Evolutionary conservation across 495 filamentous ascomycete species (phyloP).

Genomic region (Cladorrhinum samala): DNA sequence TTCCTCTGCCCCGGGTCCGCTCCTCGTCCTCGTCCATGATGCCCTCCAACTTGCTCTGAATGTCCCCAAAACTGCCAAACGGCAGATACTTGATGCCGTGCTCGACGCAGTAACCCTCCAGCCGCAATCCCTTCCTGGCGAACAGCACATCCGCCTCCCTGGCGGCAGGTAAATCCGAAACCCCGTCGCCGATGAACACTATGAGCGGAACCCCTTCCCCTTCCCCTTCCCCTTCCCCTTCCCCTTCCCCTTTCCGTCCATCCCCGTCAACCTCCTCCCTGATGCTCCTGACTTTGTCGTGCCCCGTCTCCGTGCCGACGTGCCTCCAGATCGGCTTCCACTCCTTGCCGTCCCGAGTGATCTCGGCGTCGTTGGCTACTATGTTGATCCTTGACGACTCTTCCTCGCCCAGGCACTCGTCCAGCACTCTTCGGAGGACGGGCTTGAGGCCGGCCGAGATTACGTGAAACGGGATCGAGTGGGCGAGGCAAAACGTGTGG

Average conservation of each 20-base stretch:
- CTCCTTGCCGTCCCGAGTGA: conserved; percentile 49
- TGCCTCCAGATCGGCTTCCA: conserved; percentile 72
- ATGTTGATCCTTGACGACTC: conserved; percentile 52
- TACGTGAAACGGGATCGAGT: conserved; percentile 65
- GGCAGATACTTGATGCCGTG: conserved; percentile 56
- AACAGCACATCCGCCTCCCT: conserved; percentile 73
- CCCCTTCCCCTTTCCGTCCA: conserved; percentile 52
- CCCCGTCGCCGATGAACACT: conserved; percentile 73
- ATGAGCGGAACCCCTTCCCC: conserved; percentile 63
- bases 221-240: conserved; percentile 38
- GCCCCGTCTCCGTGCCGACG: conserved; percentile 54
- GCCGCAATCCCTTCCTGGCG: conserved; percentile 58
- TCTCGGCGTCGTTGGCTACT: conserved; percentile 64
- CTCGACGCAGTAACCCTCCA: conserved; percentile 66
- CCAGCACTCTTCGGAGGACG: conserved; percentile 54
- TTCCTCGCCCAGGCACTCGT: conserved; percentile 59
- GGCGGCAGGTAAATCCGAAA: conserved; percentile 68
- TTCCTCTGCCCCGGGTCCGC: conserved; percentile 59
- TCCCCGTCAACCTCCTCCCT: background rate
- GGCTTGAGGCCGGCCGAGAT: conserved; percentile 70
- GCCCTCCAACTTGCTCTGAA: conserved; percentile 56
- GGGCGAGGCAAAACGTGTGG: conserved; percentile 58
- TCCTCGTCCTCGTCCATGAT: conserved; percentile 56
- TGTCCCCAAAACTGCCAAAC: conserved; percentile 64
- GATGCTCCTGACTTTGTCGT: conserved; percentile 59